Evolutionary conservation across 2,329 filamentous ascomycete genomes (phyloP), one percentile per base, ranked within the genome.

Genomic region (Botryosphaeria dothidea): DNA sequence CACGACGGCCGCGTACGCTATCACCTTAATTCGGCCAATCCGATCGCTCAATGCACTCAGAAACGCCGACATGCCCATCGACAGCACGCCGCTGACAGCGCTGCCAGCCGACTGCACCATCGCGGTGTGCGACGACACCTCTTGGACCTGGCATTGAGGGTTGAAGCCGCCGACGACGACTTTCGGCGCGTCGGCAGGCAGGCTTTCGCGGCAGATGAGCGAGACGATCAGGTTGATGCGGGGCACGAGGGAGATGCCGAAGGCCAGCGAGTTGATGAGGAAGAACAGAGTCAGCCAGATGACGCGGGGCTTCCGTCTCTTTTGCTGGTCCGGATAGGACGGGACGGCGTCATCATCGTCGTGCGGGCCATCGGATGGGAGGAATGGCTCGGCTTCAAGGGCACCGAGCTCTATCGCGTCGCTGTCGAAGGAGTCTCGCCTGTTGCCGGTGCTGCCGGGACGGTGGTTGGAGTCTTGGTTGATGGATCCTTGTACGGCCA

Each of bases 81-180:
- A 64, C 49, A 67, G 51, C 21, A 66, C 51, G n/a, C 67, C 67
- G n/a, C 48, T 45, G 36, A 68, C 62, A 29, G 66, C 43, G 25
- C 51, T 66, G 15, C 67, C 67, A 7, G 46, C 57, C 8, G 62
- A 62, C 25, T 52, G 51, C 19, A 67, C 36, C 15, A 61, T 29
- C 1, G 67, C 67, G 6, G 64, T 65, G 8, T 11, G 21, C 6
- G 66, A 36, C 6, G 62, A 66, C 9, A 67, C 58, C 13, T 45
- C 63, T 23, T 65, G 48, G 17, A 43, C 51, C 36, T 48, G 41
- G 62, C 67, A 68, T 46, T 68, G 67, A 1, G 66, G 67, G 27
- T 68, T 68, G 61, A 56, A 66, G 25, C 65, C 66, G 38, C 67
- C 67, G 25, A 67, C 27, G 25, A 68, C 61, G n/a, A 68, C 63